These are phyloP conservation scores for Wickerhamiella kazuoi DNA, from an alignment of 805 yeast genomes.

Conservation along the genomic window DNA sequence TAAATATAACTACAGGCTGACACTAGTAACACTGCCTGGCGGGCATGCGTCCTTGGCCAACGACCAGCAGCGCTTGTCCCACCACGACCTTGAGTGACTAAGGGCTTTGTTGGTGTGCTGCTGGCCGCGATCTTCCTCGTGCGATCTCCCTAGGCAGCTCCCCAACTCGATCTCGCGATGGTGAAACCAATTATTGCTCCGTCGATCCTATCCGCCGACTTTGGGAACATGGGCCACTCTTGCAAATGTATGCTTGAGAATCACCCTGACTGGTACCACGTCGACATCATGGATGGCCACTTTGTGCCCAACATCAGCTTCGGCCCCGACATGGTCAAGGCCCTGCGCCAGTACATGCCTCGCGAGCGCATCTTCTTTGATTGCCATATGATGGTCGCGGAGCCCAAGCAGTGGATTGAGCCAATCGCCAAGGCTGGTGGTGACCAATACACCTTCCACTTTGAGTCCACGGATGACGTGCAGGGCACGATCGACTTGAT, in stretches of 20 bases:
- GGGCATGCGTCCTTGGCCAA: no score
- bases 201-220: slow-evolving; percentile 77
- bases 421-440: slow-evolving; percentile 90
- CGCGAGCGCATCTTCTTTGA: slow-evolving; percentile 55
- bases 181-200: slow-evolving; percentile 49
- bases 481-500: slow-evolving; percentile 55
- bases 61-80: no score
- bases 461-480: slow-evolving; percentile 70
- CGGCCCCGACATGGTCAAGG: slow-evolving; percentile 77
- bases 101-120: no score
- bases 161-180: not conserved
- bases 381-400: slow-evolving; percentile 95
- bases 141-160: no score
- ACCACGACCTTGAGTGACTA: no score
- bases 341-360: slow-evolving; percentile 64
- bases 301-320: slow-evolving; percentile 92
- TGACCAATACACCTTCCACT: slow-evolving; percentile 89
- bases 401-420: slow-evolving; percentile 85
- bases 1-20: no score
- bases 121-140: no score
- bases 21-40: no score
- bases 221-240: slow-evolving; percentile 74
- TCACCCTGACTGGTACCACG: slow-evolving; percentile 92
- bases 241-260: slow-evolving; percentile 63
- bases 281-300: slow-evolving; percentile 98